Evolutionary conservation across 2,329 filamentous ascomycete species (phyloP), one percentile per base, ranked within the genome.

Genomic region (Colletotrichum orbiculare): DNA sequence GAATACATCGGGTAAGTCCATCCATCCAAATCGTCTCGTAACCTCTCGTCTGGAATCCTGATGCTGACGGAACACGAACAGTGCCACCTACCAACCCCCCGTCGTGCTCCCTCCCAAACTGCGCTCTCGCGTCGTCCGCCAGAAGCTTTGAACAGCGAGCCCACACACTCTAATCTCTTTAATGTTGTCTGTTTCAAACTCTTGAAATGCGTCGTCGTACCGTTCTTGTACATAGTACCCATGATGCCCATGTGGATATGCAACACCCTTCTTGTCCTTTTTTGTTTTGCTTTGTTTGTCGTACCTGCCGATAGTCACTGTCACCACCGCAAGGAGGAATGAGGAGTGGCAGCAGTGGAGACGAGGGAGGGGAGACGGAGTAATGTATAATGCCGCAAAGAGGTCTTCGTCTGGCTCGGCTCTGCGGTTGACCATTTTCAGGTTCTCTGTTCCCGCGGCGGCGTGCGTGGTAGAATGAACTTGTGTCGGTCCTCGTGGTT

Each of bases 1-100:
- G 78, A 75, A 2, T 80, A 79, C 52, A 70, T 64, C 1, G 89
- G 89, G 76, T 81, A 64, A 63, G 77, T 76, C 54, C 33, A 35
- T 45, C 5, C 11, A 12, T n/a, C 10, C 8, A 4, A 37, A 34
- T 7, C 34, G 15, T 11, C 35, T 13, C 17, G 10, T 17, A 11
- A 11, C 41, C 25, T 11, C 13, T 42, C 38, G 35, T 12, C 9
- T 1, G 13, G 10, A 6, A n/a, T 33, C 9, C n/a, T n/a, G 39
- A 25, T 33, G 38, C 60, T 66, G n/a, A 66, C 60, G 12, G n/a
- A 2, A 38, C 13, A 8, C 15, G 35, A 8, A 3, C 34, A 66
- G 64, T 52, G 48, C 64, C 54, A 41, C 54, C 17, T 66, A 25
- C 10, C 33, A 33, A 9, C 64, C 64, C 5, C 47, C 60, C 8